A percentile compares a stretch with the other conserved stretches of the same genome.
Evolutionary conservation across 306 rosid species (phyloP).

Genomic region (Potentilla sterilis): DNA sequence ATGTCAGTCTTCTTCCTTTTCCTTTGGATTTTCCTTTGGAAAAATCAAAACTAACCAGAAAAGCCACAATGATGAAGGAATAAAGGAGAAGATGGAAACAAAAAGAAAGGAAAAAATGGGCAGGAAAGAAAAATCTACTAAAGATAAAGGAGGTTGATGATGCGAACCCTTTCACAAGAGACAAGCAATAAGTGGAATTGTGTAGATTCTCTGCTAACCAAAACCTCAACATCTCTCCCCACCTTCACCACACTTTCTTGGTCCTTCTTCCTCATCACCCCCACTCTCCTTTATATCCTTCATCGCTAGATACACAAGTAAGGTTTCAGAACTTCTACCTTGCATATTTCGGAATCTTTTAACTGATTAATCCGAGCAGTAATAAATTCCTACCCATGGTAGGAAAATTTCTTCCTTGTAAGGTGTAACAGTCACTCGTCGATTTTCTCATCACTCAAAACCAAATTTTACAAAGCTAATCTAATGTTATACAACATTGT

Average conservation of each 20-base stretch:
- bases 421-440: neutral
- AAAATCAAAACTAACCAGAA: constrained; percentile 14
- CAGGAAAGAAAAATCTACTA: constrained; percentile 14
- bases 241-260: neutral
- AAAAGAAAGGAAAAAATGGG: constrained; percentile 24
- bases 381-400: neutral
- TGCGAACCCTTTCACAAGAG: constrained; percentile 37
- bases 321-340: neutral
- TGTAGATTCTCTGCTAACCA: constrained; percentile 33
- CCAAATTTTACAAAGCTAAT: neutral
- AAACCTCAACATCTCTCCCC: constrained; percentile 22
- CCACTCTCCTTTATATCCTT: neutral
- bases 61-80: constrained; percentile 14
- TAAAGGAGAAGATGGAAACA: constrained; percentile 26
- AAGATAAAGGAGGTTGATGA: constrained; percentile 30
- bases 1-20: neutral
- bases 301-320: neutral
- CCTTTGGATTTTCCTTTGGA: constrained; percentile 8
- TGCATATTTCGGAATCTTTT: neutral
- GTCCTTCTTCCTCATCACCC: neutral
- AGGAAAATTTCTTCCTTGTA: neutral
- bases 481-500: neutral
- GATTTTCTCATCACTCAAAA: neutral
- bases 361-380: neutral
- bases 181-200: constrained; percentile 66